These are phyloP conservation scores for Epichloe bromicola DNA, from an alignment of 2,329 filamentous ascomycete genomes.

Conservation along the genomic window DNA sequence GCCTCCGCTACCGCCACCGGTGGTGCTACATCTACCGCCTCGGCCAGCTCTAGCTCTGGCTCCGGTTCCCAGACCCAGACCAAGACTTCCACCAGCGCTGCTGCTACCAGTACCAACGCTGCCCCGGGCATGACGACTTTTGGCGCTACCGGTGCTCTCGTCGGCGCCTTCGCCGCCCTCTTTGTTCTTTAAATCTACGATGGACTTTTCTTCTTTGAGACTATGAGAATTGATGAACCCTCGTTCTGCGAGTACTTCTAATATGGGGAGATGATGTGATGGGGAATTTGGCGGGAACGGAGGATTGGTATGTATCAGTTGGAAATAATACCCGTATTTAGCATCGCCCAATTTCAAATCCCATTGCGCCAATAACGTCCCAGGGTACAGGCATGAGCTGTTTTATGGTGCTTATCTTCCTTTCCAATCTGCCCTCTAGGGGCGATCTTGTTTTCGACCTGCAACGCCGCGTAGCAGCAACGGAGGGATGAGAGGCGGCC, in stretches of 20 bases:
- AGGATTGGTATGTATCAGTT: not conserved
- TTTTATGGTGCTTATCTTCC: not conserved
- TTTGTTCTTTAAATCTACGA: constrained; percentile 32
- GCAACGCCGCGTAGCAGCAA: too few relatives aligned
- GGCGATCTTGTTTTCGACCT: too few relatives aligned
- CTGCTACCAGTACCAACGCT: not conserved
- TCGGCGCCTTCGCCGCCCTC: constrained; percentile 36
- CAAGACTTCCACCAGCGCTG: not conserved
- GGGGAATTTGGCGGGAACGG: not conserved
- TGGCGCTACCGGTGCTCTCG: constrained; percentile 28
- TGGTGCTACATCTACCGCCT: constrained; percentile 12
- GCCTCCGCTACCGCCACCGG: constrained; percentile 3
- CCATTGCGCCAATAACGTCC: not conserved
- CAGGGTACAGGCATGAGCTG: not conserved
- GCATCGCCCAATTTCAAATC: not conserved
- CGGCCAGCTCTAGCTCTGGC: constrained; percentile 10
- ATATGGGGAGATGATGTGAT: not conserved
- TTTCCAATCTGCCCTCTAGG: too few relatives aligned
- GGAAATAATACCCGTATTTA: constrained; percentile 1
- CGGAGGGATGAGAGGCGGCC: too few relatives aligned
- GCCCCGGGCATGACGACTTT: constrained; percentile 2
- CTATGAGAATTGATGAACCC: not conserved
- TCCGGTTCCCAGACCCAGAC: constrained; percentile 15
- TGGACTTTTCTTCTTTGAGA: not conserved
- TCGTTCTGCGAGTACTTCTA: not conserved